Conservation (phyloP, 768 basidiomycete species). For the Podaxis sp. region DNA sequence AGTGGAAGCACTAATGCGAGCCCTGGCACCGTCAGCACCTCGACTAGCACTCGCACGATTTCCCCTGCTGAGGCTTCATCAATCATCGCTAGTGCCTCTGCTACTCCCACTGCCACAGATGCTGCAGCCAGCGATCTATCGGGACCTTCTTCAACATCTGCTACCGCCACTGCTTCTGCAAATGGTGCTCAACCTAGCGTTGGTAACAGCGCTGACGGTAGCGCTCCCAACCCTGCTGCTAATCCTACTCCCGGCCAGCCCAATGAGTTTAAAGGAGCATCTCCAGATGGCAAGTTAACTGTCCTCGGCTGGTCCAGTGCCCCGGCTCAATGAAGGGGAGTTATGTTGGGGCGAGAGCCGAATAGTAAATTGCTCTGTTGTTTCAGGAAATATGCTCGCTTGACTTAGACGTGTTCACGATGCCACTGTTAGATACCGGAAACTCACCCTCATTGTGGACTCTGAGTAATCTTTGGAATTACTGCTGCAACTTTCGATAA, state of each 20-base stretch:
- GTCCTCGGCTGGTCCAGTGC: slow-evolving; percentile 40
- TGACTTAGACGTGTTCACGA: neutral
- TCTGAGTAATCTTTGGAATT: neutral
- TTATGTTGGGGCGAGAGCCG: neutral
- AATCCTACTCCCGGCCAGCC: slow-evolving; percentile 26
- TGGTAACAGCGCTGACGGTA: slow-evolving; percentile 12
- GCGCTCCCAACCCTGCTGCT: slow-evolving; percentile 16
- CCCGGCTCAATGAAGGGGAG: neutral
- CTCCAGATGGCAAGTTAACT: slow-evolving; percentile 35
- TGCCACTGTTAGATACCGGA: slow-evolving; percentile 3
- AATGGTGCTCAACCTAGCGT: slow-evolving; percentile 18
- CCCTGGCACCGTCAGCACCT: slow-evolving; percentile 22
- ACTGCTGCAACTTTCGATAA: neutral
- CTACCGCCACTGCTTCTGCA: slow-evolving; percentile 19
- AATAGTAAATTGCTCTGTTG: neutral
- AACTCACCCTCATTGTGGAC: neutral
- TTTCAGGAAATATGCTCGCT: neutral
- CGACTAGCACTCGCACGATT: slow-evolving; percentile 23
- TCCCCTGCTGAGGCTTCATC: slow-evolving; percentile 30
- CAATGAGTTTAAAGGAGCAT: slow-evolving; percentile 36
- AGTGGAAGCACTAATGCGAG: slow-evolving; percentile 17
- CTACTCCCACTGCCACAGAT: slow-evolving; percentile 16
- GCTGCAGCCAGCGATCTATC: slow-evolving; percentile 20
- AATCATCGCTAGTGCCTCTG: slow-evolving; percentile 26
- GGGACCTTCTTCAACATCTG: slow-evolving; percentile 7